Percentiles rank a stretch among this genome's conserved stretches.
These are phyloP conservation scores for Lactarius vividus DNA, from an alignment of 768 basidiomycete species.

Conservation along the genomic window DNA sequence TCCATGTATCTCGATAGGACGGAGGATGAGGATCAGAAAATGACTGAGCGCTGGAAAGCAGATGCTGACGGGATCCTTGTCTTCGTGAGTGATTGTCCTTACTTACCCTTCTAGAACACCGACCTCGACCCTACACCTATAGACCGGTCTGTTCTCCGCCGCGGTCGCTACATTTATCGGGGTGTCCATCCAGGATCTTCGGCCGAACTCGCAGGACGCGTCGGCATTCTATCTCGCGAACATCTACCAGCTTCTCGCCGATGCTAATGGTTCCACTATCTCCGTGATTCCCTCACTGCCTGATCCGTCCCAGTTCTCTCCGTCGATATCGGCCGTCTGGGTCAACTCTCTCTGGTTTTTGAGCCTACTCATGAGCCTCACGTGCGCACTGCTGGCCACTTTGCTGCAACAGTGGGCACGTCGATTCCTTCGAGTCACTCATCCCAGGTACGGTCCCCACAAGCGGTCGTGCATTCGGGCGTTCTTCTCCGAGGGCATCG, in stretches of 20 bases:
- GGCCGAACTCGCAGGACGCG: neutral
- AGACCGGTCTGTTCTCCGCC: conserved; percentile 16
- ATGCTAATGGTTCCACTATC: neutral
- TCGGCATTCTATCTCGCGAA: neutral
- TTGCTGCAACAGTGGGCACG: conserved; percentile 19
- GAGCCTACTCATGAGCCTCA: conserved; percentile 9
- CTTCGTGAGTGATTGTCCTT: conserved; percentile 3
- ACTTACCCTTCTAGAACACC: neutral
- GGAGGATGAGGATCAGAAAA: neutral
- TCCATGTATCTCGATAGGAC: conserved; percentile 15
- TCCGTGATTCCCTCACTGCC: neutral
- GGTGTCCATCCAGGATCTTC: conserved; percentile 9
- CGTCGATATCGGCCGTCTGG: neutral
- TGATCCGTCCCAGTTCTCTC: conserved; percentile 8
- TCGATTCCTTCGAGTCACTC: conserved; percentile 12
- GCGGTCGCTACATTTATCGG: conserved; percentile 3
- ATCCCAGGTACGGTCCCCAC: conserved; percentile 4
- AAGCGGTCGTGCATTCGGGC: conserved; percentile 10
- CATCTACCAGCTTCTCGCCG: conserved; percentile 9
- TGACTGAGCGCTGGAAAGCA: conserved; percentile 8
- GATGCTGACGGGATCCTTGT: conserved; percentile 17
- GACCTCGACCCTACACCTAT: neutral
- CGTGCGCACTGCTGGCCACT: conserved; percentile 16
- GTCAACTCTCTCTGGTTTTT: conserved; percentile 19
- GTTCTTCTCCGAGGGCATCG: conserved; percentile 9